A percentile compares a stretch with the other conserved stretches of the same genome.
Evolutionary conservation across 2,329 filamentous ascomycete species (phyloP).

Genomic region (Septoria petroselini): DNA sequence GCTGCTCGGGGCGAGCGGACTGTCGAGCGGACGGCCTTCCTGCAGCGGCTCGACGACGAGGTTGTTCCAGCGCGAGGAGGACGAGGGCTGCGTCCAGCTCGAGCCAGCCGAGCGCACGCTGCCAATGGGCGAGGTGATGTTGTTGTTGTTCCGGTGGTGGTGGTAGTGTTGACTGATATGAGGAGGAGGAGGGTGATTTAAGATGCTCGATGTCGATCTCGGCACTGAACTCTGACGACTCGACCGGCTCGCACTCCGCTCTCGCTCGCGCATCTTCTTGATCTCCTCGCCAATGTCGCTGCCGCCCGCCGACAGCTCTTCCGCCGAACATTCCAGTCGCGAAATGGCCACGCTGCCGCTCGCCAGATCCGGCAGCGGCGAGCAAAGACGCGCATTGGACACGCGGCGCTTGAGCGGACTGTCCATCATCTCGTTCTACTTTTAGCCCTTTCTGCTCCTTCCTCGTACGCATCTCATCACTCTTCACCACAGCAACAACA

Average conservation of each 20-base stretch:
- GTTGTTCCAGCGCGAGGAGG: slow-evolving; percentile 41
- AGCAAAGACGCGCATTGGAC: slow-evolving; percentile 9
- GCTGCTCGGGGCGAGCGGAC: slow-evolving; percentile 34
- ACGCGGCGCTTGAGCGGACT: slow-evolving; percentile 8
- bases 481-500: no score
- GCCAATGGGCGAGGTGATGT: slow-evolving; percentile 49
- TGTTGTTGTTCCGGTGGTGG: slow-evolving; percentile 41
- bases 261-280: slow-evolving; percentile 62
- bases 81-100: slow-evolving; percentile 40
- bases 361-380: slow-evolving; percentile 9
- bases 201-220: slow-evolving; percentile 11
- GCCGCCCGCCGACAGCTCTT: slow-evolving; percentile 64
- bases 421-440: neutral
- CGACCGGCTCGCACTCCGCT: slow-evolving; percentile 20
- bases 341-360: slow-evolving; percentile 56
- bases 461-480: neutral
- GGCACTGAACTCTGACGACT: slow-evolving; percentile 28
- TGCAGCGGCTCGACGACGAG: slow-evolving; percentile 41
- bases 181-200: no score
- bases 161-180: slow-evolving; percentile 51
- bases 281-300: slow-evolving; percentile 78
- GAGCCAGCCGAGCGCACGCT: slow-evolving; percentile 55
- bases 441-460: neutral
- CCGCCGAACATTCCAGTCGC: slow-evolving; percentile 70
- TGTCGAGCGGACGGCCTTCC: slow-evolving; percentile 38